Evolutionary conservation across 2,329 filamentous ascomycete genomes (phyloP).

Genomic region (Apiospora phragmitis): DNA sequence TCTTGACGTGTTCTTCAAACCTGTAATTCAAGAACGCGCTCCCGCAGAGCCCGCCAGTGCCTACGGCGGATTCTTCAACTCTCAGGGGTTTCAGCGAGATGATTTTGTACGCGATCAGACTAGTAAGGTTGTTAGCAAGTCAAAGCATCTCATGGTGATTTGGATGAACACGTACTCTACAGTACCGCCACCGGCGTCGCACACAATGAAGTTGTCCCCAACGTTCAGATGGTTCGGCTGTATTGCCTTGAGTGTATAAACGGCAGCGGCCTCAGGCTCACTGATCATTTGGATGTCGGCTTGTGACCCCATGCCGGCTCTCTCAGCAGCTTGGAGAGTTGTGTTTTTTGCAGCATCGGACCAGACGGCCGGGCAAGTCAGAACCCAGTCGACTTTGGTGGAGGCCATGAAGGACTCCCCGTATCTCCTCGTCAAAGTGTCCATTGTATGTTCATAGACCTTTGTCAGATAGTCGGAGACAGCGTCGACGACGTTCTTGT

Average conservation of each 20-base stretch:
- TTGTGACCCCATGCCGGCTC: constrained; percentile 73
- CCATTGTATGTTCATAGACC: constrained; percentile 76
- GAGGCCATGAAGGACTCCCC: constrained; percentile 77
- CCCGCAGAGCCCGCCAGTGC: constrained; percentile 75
- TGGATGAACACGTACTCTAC: constrained; percentile 56
- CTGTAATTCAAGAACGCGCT: constrained; percentile 79
- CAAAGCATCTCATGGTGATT: not conserved
- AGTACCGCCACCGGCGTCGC: constrained; percentile 63
- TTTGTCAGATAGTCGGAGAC: constrained; percentile 79
- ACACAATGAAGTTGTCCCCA: constrained; percentile 66
- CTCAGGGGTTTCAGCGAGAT: constrained; percentile 69
- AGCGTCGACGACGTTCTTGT: constrained; percentile 77
- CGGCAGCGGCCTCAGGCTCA: constrained; percentile 77
- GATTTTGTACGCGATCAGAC: constrained; percentile 79
- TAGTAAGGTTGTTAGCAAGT: constrained; percentile 25
- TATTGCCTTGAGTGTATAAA: constrained; percentile 78
- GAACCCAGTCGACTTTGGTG: constrained; percentile 75
- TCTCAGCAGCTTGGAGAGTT: constrained; percentile 74
- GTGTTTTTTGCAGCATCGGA: constrained; percentile 84
- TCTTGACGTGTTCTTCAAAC: constrained; percentile 75
- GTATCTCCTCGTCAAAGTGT: constrained; percentile 72
- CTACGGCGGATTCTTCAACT: constrained; percentile 78
- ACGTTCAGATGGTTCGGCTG: constrained; percentile 72
- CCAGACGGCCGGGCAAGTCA: constrained; percentile 84
- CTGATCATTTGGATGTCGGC: constrained; percentile 76